Conservation (phyloP, 2,329 filamentous ascomycete genomes). For the Fusarium globosum region DNA sequence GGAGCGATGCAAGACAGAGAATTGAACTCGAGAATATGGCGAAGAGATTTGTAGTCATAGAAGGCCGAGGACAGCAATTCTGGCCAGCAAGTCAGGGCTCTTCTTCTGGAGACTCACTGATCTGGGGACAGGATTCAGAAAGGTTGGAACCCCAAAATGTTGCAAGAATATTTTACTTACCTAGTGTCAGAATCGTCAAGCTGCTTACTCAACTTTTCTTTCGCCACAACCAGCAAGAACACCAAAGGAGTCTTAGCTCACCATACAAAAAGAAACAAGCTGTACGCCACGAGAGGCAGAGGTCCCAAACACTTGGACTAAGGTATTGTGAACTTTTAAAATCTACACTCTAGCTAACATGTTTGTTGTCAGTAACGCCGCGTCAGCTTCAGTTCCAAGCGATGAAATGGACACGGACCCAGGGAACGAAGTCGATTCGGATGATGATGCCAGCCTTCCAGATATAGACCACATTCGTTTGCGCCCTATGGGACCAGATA, state of each 20-base stretch:
- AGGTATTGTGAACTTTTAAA: background rate
- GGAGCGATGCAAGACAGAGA: background rate
- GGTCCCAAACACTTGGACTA: background rate
- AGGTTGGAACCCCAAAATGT: background rate
- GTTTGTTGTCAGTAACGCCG: fast-evolving
- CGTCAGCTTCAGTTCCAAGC: fast-evolving
- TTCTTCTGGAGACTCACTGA: background rate
- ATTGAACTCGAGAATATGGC: background rate
- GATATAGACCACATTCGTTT: fast-evolving
- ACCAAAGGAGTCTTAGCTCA: background rate
- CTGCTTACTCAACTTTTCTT: background rate
- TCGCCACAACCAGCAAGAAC: background rate
- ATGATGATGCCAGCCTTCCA: background rate
- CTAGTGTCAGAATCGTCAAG: background rate
- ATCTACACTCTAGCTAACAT: background rate
- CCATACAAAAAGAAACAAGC: background rate
- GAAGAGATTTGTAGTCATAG: background rate
- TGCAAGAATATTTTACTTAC: background rate
- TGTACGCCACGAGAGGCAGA: background rate
- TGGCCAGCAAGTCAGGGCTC: background rate
- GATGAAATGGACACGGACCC: background rate
- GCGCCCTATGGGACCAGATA: fast-evolving
- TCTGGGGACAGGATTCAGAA: background rate
- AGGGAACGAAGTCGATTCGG: background rate
- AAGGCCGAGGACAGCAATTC: background rate